Conservation (phyloP, 495 filamentous ascomycete genomes). For the Penicillium ucsense region DNA sequence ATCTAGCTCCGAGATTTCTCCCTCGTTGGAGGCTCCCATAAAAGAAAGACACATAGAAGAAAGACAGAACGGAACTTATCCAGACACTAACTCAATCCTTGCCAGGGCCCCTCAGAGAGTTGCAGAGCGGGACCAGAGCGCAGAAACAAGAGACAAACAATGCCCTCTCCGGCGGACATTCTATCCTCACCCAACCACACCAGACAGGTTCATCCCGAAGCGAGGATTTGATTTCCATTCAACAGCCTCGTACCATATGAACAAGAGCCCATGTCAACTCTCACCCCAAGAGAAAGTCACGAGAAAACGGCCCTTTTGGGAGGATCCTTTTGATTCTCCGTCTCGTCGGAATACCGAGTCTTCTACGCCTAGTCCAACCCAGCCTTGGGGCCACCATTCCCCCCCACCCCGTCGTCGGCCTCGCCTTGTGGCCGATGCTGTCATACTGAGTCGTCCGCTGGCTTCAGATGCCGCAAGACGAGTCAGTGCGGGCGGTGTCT, state of each 20-base stretch:
- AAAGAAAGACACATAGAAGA: slow-evolving; percentile 4
- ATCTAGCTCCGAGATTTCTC: slow-evolving; percentile 7
- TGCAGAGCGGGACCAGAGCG: no score
- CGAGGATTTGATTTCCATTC: slow-evolving; percentile 35
- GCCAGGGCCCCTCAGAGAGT: no score
- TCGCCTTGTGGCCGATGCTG: slow-evolving; percentile 23
- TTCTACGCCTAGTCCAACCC: slow-evolving; percentile 15
- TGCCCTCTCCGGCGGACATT: background rate
- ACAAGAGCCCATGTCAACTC: slow-evolving; percentile 51
- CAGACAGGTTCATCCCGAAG: slow-evolving; percentile 63
- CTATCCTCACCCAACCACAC: slow-evolving; percentile 19
- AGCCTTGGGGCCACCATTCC: slow-evolving; percentile 2
- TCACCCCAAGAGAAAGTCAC: slow-evolving; percentile 51
- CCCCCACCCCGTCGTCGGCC: slow-evolving; percentile 25
- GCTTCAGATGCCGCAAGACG: slow-evolving; percentile 17
- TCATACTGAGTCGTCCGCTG: slow-evolving; percentile 3
- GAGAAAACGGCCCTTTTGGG: slow-evolving; percentile 43
- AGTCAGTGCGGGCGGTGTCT: slow-evolving; percentile 62
- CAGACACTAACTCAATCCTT: background rate
- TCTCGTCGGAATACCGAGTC: slow-evolving; percentile 8
- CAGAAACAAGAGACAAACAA: no score
- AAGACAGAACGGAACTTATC: background rate
- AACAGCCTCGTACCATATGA: slow-evolving; percentile 52
- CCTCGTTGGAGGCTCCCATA: background rate
- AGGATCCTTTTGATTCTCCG: slow-evolving; percentile 55